Conservation (phyloP, 1,284 basidiomycete species). For the Ceratobasidium sp. region DNA sequence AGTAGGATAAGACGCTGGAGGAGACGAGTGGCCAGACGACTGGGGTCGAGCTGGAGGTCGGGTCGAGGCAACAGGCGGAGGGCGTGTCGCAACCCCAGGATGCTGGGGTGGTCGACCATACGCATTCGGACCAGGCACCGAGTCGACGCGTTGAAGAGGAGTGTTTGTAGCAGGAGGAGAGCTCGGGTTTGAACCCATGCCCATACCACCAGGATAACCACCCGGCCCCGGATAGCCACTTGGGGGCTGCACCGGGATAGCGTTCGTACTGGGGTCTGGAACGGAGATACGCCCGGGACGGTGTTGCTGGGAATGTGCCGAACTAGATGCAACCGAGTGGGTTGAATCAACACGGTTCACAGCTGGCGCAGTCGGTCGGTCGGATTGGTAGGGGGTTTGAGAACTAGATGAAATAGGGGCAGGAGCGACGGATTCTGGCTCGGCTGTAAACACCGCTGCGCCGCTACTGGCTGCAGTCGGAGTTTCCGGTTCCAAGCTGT, state of each 20-base stretch:
- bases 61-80: constrained; percentile 12
- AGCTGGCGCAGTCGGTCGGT: background rate
- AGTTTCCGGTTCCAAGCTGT: constrained; percentile 69
- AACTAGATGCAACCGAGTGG: constrained; percentile 9
- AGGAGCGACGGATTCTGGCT: constrained; percentile 27
- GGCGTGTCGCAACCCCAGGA: constrained; percentile 14
- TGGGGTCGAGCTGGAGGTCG: constrained; percentile 35
- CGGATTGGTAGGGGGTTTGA: background rate
- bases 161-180: background rate
- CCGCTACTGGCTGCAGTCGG: background rate
- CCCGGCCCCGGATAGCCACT: background rate
- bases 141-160: background rate
- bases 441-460: constrained; percentile 16
- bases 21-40: constrained; percentile 13
- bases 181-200: background rate
- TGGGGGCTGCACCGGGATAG: constrained; percentile 23
- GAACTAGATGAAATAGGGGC: constrained; percentile 4
- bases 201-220: background rate
- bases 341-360: constrained; percentile 25
- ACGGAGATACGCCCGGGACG: constrained; percentile 28
- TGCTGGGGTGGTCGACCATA: constrained; percentile 39
- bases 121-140: background rate
- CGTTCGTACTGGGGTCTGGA: background rate
- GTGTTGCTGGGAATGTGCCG: constrained; percentile 11
- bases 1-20: background rate